A percentile compares a stretch with the other conserved stretches of the same genome.
These are phyloP conservation scores for Kwoniella dendrophila DNA, from an alignment of 768 basidiomycete genomes.

Conservation along the genomic window DNA sequence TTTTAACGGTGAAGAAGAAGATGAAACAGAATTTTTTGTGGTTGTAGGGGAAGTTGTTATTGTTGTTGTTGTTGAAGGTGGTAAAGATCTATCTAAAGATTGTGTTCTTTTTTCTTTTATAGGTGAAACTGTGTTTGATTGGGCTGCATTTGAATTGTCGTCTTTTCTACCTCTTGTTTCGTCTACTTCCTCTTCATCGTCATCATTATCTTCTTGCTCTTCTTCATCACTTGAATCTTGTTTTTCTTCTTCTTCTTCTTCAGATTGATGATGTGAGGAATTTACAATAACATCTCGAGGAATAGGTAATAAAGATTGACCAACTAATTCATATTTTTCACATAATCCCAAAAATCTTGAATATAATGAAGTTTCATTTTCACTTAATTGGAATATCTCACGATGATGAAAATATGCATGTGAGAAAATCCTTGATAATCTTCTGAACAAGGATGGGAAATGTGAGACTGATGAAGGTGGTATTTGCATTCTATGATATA, in stretches of 20 bases:
- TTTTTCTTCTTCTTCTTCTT: slow-evolving; percentile 36
- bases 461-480: slow-evolving; percentile 79
- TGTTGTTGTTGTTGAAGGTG: slow-evolving; percentile 6
- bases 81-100: slow-evolving; percentile 28
- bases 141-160: too few relatives aligned
- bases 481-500: slow-evolving; percentile 68
- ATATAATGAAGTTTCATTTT: slow-evolving; percentile 83
- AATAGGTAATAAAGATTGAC: slow-evolving; percentile 73
- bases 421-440: slow-evolving; percentile 91
- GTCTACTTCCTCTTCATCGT: slow-evolving; percentile 18
- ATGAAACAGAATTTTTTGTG: not conserved
- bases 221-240: slow-evolving; percentile 25
- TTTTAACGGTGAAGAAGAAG: not conserved
- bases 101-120: slow-evolving; percentile 27
- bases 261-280: not conserved
- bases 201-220: slow-evolving; percentile 26
- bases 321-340: slow-evolving; percentile 76
- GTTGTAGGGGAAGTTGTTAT: too few relatives aligned
- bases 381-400: slow-evolving; percentile 70
- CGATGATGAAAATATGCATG: slow-evolving; percentile 96
- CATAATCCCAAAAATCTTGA: slow-evolving; percentile 85
- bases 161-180: slow-evolving; percentile 20
- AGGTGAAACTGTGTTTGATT: too few relatives aligned
- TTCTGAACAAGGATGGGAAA: slow-evolving; percentile 83
- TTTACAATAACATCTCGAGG: slow-evolving; percentile 34